Evolutionary conservation across 345 rosid genomes (phyloP).

Genomic region (Cardamine chenopodiifolia): DNA sequence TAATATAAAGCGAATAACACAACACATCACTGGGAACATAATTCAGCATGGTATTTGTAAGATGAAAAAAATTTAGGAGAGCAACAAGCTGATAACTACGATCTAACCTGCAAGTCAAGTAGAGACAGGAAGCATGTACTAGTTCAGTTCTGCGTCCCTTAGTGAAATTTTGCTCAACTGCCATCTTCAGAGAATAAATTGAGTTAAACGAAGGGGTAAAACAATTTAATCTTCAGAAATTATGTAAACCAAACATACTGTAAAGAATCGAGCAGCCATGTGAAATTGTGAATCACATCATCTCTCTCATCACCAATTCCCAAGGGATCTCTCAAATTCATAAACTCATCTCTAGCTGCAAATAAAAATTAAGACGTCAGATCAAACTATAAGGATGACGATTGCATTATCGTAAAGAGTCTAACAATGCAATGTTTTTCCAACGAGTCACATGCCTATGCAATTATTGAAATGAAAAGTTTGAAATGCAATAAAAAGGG

Average conservation of each 20-base stretch:
- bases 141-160: constrained; percentile 83
- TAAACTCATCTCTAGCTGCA: constrained; percentile 68
- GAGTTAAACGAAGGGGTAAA: constrained; percentile 3
- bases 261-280: constrained; percentile 59
- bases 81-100: constrained; percentile 19
- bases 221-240: constrained; percentile 2
- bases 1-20: constrained; percentile 15
- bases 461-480: background rate
- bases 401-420: background rate
- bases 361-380: constrained; percentile 22
- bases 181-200: constrained; percentile 55
- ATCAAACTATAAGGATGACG: background rate
- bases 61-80: background rate
- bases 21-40: constrained; percentile 6
- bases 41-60: background rate
- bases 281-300: constrained; percentile 54
- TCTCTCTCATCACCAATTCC: constrained; percentile 65
- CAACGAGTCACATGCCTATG: background rate
- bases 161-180: constrained; percentile 75
- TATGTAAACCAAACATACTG: constrained; percentile 51
- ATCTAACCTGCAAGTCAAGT: constrained; percentile 86
- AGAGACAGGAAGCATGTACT: constrained; percentile 84
- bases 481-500: constrained; percentile 5
- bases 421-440: constrained; percentile 1
- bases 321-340: constrained; percentile 55